Percentiles rank a stretch among this genome's conserved stretches.
Conservation (phyloP, 441 rosid species). For the Eruca vesicaria region DNA sequence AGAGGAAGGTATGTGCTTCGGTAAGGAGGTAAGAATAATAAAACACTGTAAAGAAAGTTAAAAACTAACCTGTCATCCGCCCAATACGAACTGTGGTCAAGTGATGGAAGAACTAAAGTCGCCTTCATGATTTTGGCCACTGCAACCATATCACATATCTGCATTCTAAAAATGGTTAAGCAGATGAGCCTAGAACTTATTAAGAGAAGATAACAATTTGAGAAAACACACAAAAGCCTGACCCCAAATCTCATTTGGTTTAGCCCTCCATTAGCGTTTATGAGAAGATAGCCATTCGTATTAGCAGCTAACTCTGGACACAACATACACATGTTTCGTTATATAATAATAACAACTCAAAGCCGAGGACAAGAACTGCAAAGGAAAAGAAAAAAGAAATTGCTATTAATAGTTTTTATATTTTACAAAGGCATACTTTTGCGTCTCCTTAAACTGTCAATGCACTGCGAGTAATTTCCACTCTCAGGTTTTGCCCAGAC, state of each 20-base stretch:
- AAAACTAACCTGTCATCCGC: constrained; percentile 70
- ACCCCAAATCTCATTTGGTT: constrained; percentile 99
- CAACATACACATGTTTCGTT: not conserved
- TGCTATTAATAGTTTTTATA: not conserved
- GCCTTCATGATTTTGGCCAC: constrained; percentile 91
- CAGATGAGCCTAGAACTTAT: constrained; percentile 42
- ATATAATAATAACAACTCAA: constrained; percentile 9
- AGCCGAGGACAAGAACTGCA: not conserved
- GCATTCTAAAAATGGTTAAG: constrained; percentile 57
- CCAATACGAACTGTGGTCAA: constrained; percentile 89
- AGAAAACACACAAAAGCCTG: constrained; percentile 50
- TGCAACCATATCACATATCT: constrained; percentile 98
- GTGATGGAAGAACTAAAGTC: constrained; percentile 88
- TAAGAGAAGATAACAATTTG: constrained; percentile 15
- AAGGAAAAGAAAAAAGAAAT: not conserved
- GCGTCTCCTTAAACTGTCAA: constrained; percentile 47
- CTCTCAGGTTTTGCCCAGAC: constrained; percentile 83
- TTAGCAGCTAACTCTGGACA: constrained; percentile 62
- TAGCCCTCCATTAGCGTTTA: constrained; percentile 96
- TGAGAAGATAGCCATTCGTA: constrained; percentile 83
- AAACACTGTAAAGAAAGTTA: too few relatives aligned
- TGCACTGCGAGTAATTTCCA: constrained; percentile 71
- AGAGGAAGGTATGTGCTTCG: too few relatives aligned
- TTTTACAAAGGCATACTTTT: constrained; percentile 49
- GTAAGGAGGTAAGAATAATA: too few relatives aligned